phyloP scores from a whole-genome alignment of 495 filamentous ascomycete species.

The Lasiosphaeris hirsuta region DNA sequence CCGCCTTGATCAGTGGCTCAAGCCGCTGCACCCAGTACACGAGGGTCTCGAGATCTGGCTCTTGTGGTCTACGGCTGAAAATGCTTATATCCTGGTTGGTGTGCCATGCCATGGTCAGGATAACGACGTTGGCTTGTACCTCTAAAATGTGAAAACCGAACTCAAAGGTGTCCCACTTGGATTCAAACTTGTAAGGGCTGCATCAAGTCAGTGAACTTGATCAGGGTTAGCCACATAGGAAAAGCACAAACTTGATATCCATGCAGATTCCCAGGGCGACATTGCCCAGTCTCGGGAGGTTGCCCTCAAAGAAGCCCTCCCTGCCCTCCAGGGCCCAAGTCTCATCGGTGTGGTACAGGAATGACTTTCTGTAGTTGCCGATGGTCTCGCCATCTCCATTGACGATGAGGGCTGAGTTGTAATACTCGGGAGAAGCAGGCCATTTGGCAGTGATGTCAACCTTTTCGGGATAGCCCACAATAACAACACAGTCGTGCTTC shows the following conservation, averaged over 20 bases:
- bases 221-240: not conserved
- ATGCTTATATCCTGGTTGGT: slow-evolving; percentile 53
- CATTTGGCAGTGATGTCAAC: slow-evolving; percentile 46
- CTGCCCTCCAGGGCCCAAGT: slow-evolving; percentile 75
- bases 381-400: slow-evolving; percentile 66
- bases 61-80: slow-evolving; percentile 38
- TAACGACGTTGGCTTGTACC: slow-evolving; percentile 63
- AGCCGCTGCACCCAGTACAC: slow-evolving; percentile 88
- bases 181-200: slow-evolving; percentile 68
- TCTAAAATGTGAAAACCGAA: slow-evolving; percentile 78
- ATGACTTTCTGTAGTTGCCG: slow-evolving; percentile 82
- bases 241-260: slow-evolving; percentile 58
- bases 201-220: slow-evolving; percentile 14
- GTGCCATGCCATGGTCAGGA: slow-evolving; percentile 89
- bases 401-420: slow-evolving; percentile 82
- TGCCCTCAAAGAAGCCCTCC: slow-evolving; percentile 55
- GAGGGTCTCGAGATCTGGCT: slow-evolving; percentile 77
- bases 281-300: slow-evolving; percentile 49
- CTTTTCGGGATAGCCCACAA: slow-evolving; percentile 86
- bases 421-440: slow-evolving; percentile 55
- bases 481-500: slow-evolving; percentile 71
- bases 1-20: slow-evolving; percentile 62
- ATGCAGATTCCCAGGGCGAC: slow-evolving; percentile 81
- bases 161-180: slow-evolving; percentile 76
- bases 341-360: slow-evolving; percentile 71